These are phyloP conservation scores for Hyaloscypha hepaticicola DNA, from an alignment of 495 filamentous ascomycete genomes.

Conservation along the genomic window DNA sequence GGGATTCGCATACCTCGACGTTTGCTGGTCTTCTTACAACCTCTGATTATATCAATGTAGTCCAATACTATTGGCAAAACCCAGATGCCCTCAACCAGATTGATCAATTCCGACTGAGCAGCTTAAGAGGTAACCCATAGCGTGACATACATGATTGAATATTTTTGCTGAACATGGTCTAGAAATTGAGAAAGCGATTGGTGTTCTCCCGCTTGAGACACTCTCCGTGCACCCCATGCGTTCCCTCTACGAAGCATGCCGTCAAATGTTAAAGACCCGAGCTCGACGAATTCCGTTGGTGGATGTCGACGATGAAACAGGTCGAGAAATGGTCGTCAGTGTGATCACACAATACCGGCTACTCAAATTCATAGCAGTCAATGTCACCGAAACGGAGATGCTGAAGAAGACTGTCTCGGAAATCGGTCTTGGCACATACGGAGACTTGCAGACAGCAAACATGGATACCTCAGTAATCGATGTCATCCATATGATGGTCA, in stretches of 20 bases:
- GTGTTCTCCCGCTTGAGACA: conserved; percentile 89
- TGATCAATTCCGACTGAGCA: conserved; percentile 92
- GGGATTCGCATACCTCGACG: conserved; percentile 91
- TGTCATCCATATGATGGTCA: conserved; percentile 92
- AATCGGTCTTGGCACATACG: conserved; percentile 83
- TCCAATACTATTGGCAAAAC: conserved; percentile 99
- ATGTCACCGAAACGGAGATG: conserved; percentile 86
- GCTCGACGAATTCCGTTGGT: conserved; percentile 93
- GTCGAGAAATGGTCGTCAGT: conserved; percentile 88
- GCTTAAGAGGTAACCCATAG: conserved; percentile 70
- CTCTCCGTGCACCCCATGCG: conserved; percentile 86
- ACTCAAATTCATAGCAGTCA: conserved; percentile 97
- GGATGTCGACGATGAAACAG: conserved; percentile 92
- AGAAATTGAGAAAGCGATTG: conserved; percentile 95
- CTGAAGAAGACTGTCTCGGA: conserved; percentile 85
- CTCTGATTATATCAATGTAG: conserved; percentile 97
- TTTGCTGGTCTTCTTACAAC: conserved; percentile 95
- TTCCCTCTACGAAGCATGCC: conserved; percentile 92
- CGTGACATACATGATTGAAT: background rate
- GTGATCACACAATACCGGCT: conserved; percentile 98
- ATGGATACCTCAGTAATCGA: conserved; percentile 96
- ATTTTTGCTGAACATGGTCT: conserved; percentile 25
- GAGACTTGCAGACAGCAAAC: conserved; percentile 71
- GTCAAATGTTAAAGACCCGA: conserved; percentile 88
- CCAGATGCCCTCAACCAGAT: conserved; percentile 84